A percentile compares a stretch with the other conserved stretches of the same genome.
Evolutionary conservation across 768 basidiomycete genomes (phyloP).

Genomic region (Boletus subcaerulescens): DNA sequence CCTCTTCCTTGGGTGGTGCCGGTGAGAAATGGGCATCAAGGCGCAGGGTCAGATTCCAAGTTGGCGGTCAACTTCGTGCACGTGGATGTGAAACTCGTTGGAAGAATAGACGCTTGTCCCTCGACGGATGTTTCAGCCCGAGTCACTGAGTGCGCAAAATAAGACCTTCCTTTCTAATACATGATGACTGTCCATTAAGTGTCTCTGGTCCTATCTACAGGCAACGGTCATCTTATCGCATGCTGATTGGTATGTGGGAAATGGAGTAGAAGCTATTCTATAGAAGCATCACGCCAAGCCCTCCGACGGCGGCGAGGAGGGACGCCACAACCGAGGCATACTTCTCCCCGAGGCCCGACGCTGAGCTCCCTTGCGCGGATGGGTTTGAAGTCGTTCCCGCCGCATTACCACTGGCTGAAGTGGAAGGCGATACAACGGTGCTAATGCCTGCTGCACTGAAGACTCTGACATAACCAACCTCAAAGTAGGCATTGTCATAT

Average conservation of each 20-base stretch:
- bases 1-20: background rate
- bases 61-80: too few relatives aligned
- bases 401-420: constrained; percentile 14
- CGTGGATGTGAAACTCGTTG: background rate
- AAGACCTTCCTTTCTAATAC: too few relatives aligned
- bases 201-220: background rate
- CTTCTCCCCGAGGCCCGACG: background rate
- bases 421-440: constrained; percentile 24
- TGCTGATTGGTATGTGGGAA: background rate
- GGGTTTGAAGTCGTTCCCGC: constrained; percentile 10
- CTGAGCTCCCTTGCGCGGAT: constrained; percentile 1
- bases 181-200: too few relatives aligned
- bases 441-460: constrained; percentile 37
- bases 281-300: constrained; percentile 14
- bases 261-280: background rate
- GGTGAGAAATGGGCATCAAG: background rate
- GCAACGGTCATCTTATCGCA: background rate
- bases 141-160: too few relatives aligned
- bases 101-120: too few relatives aligned
- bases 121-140: too few relatives aligned
- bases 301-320: constrained; percentile 11
- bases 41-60: too few relatives aligned
- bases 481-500: constrained; percentile 70
- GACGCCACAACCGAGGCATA: constrained; percentile 5
- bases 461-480: constrained; percentile 58